Evolutionary conservation across 305 asterid species (phyloP).

Genomic region (Lippia alba): DNA sequence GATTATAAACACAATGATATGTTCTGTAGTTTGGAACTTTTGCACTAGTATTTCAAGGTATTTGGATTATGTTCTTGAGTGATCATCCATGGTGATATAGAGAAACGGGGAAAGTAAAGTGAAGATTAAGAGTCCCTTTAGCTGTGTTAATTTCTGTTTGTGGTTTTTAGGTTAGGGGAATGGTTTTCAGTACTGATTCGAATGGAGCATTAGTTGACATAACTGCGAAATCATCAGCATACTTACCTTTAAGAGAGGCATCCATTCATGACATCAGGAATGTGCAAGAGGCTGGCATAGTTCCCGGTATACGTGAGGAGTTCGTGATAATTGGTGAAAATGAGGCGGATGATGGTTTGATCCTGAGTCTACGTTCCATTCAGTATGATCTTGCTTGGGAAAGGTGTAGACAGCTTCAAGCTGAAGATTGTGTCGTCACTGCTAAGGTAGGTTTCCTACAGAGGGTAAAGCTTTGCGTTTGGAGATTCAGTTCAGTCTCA

Average conservation of each 20-base stretch:
- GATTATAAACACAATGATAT: not conserved
- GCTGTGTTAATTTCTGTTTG: not conserved
- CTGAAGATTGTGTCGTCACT: conserved; percentile 89
- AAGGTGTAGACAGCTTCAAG: conserved; percentile 91
- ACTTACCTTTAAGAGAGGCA: conserved; percentile 88
- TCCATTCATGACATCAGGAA: conserved; percentile 71
- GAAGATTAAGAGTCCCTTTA: not conserved
- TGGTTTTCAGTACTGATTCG: conserved; percentile 65
- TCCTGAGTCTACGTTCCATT: conserved; percentile 59
- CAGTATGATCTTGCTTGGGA: conserved; percentile 97
- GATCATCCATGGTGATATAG: not conserved
- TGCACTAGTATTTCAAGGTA: not conserved
- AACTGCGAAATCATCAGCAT: conserved; percentile 89
- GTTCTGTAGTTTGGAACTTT: not conserved
- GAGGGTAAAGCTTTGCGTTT: not conserved
- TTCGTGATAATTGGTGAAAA: conserved; percentile 76
- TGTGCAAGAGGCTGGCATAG: conserved; percentile 85
- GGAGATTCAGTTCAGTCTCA: not conserved
- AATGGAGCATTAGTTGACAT: conserved; percentile 92
- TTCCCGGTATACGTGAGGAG: conserved; percentile 84
- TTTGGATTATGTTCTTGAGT: not conserved
- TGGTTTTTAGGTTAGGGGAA: conserved; percentile 75
- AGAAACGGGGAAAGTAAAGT: not conserved
- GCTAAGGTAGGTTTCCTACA: conserved; percentile 69
- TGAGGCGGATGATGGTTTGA: conserved; percentile 69